Conservation (phyloP, 2,329 filamentous ascomycete species). For the Neodidymelliopsis sp. region DNA sequence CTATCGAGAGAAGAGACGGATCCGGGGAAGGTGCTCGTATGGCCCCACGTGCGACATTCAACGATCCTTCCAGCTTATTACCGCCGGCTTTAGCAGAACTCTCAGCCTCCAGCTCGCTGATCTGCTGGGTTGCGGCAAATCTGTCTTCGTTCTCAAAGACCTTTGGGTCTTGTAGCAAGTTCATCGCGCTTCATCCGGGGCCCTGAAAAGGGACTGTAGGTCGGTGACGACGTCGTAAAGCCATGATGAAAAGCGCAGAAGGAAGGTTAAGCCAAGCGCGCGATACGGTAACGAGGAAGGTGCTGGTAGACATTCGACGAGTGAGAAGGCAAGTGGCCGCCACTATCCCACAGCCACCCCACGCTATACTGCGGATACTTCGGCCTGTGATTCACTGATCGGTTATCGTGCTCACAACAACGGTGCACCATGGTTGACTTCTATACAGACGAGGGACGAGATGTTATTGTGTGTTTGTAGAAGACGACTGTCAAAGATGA, state of each 20-base stretch:
- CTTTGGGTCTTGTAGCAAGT: slow-evolving; percentile 19
- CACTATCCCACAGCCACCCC: slow-evolving; percentile 15
- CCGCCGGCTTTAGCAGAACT: slow-evolving; percentile 35
- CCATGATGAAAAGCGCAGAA: slow-evolving; percentile 19
- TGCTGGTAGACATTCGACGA: slow-evolving; percentile 25
- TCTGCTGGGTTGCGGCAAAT: slow-evolving; percentile 11
- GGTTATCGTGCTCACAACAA: not conserved
- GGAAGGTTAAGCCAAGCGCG: slow-evolving; percentile 23
- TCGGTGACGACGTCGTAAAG: slow-evolving; percentile 19
- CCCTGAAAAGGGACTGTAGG: slow-evolving; percentile 7
- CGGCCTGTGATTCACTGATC: not conserved
- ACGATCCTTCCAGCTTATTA: slow-evolving; percentile 36
- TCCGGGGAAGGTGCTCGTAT: slow-evolving; percentile 45
- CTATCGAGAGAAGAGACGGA: slow-evolving; percentile 45
- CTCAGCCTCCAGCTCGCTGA: slow-evolving; percentile 15
- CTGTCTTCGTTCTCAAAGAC: slow-evolving; percentile 33
- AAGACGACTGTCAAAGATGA: not conserved
- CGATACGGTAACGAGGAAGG: slow-evolving; percentile 36
- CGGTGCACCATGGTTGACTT: not conserved
- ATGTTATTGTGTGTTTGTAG: not conserved
- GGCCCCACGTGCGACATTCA: slow-evolving; percentile 36
- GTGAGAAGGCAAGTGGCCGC: slow-evolving; percentile 27
- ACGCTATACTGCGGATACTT: slow-evolving; percentile 17
- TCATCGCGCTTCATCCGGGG: slow-evolving; percentile 37
- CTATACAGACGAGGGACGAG: not conserved